phyloP scores from a whole-genome alignment of 1,284 basidiomycete species.

The Leccinum huronense region DNA sequence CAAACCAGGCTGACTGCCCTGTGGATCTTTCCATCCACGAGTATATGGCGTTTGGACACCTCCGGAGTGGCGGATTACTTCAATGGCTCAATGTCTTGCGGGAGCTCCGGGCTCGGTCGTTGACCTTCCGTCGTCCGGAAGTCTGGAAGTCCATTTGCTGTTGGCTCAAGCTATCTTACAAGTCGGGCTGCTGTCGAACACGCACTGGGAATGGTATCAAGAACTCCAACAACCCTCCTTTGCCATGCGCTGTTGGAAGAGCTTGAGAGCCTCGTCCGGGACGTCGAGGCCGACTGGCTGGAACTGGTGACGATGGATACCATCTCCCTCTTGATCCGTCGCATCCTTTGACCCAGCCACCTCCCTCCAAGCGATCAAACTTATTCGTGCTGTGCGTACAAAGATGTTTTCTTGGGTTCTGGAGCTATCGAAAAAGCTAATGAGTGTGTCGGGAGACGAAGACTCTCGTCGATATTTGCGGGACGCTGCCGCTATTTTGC shows the following conservation, averaged over 20 bases:
- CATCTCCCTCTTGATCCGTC: conserved; percentile 36
- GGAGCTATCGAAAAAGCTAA: conserved; percentile 31
- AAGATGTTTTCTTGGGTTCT: conserved; percentile 39
- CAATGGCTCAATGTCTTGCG: conserved; percentile 52
- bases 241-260: conserved; percentile 36
- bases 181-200: conserved; percentile 35
- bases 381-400: conserved; percentile 35
- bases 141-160: conserved; percentile 44
- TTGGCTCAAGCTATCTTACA: conserved; percentile 44
- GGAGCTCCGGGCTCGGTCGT: conserved; percentile 37
- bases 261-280: conserved; percentile 30
- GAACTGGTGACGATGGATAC: conserved; percentile 39
- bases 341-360: conserved; percentile 33
- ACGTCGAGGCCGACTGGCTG: conserved; percentile 44
- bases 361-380: conserved; percentile 12
- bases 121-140: conserved; percentile 40
- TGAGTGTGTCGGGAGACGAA: conserved; percentile 21
- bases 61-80: conserved; percentile 43
- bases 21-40: conserved; percentile 42
- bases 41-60: conserved; percentile 40
- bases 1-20: conserved; percentile 41
- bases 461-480: conserved; percentile 31
- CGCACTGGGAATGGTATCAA: conserved; percentile 35
- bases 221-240: conserved; percentile 36
- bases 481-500: conserved; percentile 39